Conservation (phyloP, 768 basidiomycete genomes). For the Termitomyces bulborhizus region DNA sequence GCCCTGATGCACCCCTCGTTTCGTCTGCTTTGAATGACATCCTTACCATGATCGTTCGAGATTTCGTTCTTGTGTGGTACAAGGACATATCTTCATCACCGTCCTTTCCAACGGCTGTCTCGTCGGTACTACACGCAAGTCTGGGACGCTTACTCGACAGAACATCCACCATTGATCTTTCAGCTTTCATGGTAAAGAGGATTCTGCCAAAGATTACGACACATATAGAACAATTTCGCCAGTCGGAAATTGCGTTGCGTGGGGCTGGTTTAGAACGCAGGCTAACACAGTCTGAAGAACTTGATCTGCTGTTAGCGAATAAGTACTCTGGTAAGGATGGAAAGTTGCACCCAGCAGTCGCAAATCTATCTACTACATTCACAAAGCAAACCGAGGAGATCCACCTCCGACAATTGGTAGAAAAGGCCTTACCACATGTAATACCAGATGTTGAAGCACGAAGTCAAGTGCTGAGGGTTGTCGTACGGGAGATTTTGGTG, state of each 20-base stretch:
- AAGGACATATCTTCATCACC: constrained; percentile 77
- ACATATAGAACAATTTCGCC: constrained; percentile 86
- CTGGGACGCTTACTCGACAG: constrained; percentile 54
- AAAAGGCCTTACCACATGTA: constrained; percentile 62
- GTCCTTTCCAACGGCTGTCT: constrained; percentile 84
- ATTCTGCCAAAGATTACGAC: constrained; percentile 85
- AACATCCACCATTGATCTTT: constrained; percentile 56
- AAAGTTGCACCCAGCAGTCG: constrained; percentile 79
- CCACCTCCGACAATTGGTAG: constrained; percentile 70
- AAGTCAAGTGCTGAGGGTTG: constrained; percentile 66
- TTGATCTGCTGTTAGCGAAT: constrained; percentile 81
- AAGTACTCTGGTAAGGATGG: constrained; percentile 65
- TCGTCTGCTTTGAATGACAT: constrained; percentile 76
- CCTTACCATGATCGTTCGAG: constrained; percentile 72
- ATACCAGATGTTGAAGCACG: constrained; percentile 70
- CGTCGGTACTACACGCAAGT: constrained; percentile 62
- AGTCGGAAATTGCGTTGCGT: constrained; percentile 81
- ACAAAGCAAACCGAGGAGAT: constrained; percentile 87
- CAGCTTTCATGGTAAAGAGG: constrained; percentile 72
- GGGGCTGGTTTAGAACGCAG: constrained; percentile 78
- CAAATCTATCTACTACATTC: constrained; percentile 83
- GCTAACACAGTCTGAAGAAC: constrained; percentile 84
- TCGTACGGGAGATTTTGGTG: constrained; percentile 76
- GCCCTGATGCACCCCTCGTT: constrained; percentile 56
- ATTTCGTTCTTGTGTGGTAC: constrained; percentile 93